These are phyloP conservation scores for Saccharomycopsis oosterbeekiorum DNA, from an alignment of 805 yeast genomes.

Conservation along the genomic window DNA sequence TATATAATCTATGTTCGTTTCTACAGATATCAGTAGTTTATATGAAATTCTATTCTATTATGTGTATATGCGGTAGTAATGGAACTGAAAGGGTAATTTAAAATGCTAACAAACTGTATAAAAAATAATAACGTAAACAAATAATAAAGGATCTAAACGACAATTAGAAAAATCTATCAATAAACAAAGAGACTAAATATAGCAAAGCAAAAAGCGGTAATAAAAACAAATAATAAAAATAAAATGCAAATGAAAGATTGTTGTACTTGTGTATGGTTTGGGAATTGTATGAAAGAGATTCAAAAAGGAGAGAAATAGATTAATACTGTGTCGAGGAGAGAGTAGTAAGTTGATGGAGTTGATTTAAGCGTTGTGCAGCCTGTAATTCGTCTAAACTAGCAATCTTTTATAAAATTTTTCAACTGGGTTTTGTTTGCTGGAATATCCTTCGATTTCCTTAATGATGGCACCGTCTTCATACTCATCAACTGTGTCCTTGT, in stretches of 20 bases:
- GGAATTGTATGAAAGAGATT: too few relatives aligned
- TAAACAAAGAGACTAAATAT: too few relatives aligned
- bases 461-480: slow-evolving; percentile 26
- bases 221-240: too few relatives aligned
- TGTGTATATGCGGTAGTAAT: background rate
- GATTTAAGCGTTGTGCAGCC: background rate
- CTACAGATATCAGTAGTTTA: background rate
- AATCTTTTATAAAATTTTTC: background rate
- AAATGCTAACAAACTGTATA: background rate
- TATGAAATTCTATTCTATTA: background rate
- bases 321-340: too few relatives aligned
- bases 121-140: background rate
- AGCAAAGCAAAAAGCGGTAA: background rate
- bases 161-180: too few relatives aligned
- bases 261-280: too few relatives aligned
- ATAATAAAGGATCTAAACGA: background rate
- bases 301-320: too few relatives aligned
- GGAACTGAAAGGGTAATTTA: background rate
- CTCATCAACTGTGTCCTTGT: slow-evolving; percentile 36
- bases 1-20: background rate
- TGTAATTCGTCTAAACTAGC: background rate
- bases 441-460: slow-evolving; percentile 7
- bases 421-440: background rate
- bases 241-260: background rate
- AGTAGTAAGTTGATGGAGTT: background rate